phyloP scores from a whole-genome alignment of 1,284 basidiomycete genomes.

The Neolentinus lepideus region DNA sequence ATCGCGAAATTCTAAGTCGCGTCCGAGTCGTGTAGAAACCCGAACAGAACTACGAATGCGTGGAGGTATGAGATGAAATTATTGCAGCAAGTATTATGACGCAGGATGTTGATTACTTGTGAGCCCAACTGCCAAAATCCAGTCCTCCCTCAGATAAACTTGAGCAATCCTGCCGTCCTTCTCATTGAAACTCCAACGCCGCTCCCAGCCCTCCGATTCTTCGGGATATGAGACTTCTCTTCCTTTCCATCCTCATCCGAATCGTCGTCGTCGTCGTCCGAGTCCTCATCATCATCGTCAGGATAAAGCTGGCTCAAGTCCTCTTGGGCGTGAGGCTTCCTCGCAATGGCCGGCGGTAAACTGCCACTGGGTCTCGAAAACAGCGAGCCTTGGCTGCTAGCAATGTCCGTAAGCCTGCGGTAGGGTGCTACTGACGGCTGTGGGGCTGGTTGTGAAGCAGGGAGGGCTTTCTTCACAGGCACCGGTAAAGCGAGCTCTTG shows the following conservation, averaged over 20 bases:
- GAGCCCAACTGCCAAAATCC: background rate
- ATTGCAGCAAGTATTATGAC: too few relatives aligned
- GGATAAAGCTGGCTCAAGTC: background rate
- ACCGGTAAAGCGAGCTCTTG: background rate
- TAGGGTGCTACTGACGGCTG: background rate
- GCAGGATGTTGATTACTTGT: too few relatives aligned
- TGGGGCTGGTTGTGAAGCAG: background rate
- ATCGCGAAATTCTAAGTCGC: background rate
- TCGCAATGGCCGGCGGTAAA: background rate
- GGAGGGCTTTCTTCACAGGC: background rate
- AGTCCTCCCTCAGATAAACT: background rate
- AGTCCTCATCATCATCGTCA: conserved; percentile 10
- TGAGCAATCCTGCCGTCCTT: background rate
- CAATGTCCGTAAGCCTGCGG: background rate
- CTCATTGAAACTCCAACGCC: background rate
- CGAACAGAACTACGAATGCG: too few relatives aligned
- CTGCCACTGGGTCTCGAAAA: background rate
- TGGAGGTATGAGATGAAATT: too few relatives aligned
- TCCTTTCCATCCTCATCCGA: background rate
- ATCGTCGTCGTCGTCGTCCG: conserved; percentile 9
- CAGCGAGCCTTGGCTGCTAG: background rate
- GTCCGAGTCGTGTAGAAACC: background rate
- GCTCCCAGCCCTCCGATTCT: background rate
- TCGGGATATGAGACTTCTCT: background rate
- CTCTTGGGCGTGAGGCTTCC: background rate